These are phyloP conservation scores for Selaginella tamariscina DNA, from an alignment of 75 land plant genomes.

Conservation along the genomic window DNA sequence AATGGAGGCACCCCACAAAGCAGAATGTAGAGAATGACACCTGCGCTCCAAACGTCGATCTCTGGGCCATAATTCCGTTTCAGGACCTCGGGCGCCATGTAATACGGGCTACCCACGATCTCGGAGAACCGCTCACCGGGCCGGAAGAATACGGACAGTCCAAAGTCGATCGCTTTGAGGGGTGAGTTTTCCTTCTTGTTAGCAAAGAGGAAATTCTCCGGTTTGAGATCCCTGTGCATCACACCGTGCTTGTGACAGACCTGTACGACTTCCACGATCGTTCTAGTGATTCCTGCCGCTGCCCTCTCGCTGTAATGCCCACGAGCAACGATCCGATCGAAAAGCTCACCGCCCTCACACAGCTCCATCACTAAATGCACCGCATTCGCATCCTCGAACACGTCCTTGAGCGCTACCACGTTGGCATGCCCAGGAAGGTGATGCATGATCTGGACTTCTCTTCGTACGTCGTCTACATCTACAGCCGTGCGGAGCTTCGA, in stretches of 20 bases:
- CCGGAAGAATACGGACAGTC: slow-evolving; percentile 72
- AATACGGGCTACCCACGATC: slow-evolving; percentile 76
- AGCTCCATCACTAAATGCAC: slow-evolving; percentile 87
- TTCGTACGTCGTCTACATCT: slow-evolving; percentile 71
- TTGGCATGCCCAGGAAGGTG: slow-evolving; percentile 58
- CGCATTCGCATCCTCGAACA: slow-evolving; percentile 56
- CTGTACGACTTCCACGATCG: slow-evolving; percentile 69
- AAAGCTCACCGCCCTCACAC: slow-evolving; percentile 74
- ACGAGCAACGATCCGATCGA: slow-evolving; percentile 64
- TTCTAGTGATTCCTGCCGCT: slow-evolving; percentile 63
- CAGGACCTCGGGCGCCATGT: slow-evolving; percentile 76
- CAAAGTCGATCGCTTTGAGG: slow-evolving; percentile 75
- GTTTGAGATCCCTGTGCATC: slow-evolving; percentile 57
- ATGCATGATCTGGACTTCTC: slow-evolving; percentile 81
- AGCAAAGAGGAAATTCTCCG: slow-evolving; percentile 66
- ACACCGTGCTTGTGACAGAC: slow-evolving; percentile 71
- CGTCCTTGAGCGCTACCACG: slow-evolving; percentile 55
- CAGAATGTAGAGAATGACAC: slow-evolving; percentile 65
- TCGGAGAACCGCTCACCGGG: slow-evolving; percentile 79
- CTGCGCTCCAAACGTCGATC: slow-evolving; percentile 74
- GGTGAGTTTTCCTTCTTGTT: slow-evolving; percentile 70
- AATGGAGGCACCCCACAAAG: slow-evolving; percentile 76
- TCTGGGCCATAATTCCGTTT: slow-evolving; percentile 70
- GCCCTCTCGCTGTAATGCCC: slow-evolving; percentile 68
- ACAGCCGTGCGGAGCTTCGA: slow-evolving; percentile 57